phyloP scores from a whole-genome alignment of 495 filamentous ascomycete species.

The Xylaria telfairii region DNA sequence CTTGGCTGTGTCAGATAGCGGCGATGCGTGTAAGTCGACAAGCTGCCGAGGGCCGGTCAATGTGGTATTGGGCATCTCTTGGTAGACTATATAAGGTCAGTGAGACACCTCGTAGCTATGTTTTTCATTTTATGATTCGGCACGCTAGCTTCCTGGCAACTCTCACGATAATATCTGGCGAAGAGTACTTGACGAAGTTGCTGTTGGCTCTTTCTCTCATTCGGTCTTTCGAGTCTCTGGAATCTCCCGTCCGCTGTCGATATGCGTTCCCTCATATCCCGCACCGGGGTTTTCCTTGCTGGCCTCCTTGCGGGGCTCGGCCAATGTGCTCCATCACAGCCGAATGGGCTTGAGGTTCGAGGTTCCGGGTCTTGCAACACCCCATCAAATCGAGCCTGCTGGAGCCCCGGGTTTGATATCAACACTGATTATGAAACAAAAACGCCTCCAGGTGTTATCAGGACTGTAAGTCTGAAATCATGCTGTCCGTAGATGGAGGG shows the following conservation, averaged over 20 bases:
- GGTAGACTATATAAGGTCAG: slow-evolving; percentile 16
- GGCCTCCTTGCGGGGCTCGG: slow-evolving; percentile 19
- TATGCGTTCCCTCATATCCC: slow-evolving; percentile 9
- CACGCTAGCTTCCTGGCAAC: not conserved
- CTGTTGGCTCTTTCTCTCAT: not conserved
- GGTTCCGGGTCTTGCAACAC: slow-evolving; percentile 38
- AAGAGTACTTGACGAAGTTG: not conserved
- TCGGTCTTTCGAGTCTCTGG: not conserved
- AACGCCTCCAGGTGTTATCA: slow-evolving; percentile 37
- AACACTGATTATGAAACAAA: slow-evolving; percentile 48
- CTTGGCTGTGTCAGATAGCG: not conserved
- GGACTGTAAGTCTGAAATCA: slow-evolving; percentile 29
- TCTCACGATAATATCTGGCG: not conserved
- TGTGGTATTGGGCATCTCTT: not conserved
- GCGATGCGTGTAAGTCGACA: not conserved
- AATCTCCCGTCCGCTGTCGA: not conserved
- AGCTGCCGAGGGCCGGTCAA: not conserved
- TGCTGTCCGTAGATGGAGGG: too few species aligned
- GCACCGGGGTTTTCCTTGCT: slow-evolving; percentile 3
- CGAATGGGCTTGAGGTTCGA: slow-evolving; percentile 11
- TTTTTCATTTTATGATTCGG: not conserved
- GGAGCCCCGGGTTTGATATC: slow-evolving; percentile 45
- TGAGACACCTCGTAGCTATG: not conserved
- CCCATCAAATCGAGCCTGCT: slow-evolving; percentile 47
- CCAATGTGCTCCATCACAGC: slow-evolving; percentile 15